Evolutionary conservation across 148 eudicot species (phyloP).

Genomic region (Persicaria tinctoria): DNA sequence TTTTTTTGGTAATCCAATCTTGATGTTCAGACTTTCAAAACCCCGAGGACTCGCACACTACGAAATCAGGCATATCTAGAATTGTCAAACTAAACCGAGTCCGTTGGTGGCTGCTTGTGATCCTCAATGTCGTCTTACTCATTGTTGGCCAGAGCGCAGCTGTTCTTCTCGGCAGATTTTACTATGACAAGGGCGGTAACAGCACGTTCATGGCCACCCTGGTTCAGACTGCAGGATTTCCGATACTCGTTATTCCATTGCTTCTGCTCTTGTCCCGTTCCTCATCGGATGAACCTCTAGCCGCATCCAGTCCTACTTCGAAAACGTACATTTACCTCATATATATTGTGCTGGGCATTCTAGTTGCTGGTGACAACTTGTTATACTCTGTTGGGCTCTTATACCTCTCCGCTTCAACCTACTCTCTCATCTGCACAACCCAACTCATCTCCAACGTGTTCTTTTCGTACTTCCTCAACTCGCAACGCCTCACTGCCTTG

Average conservation of each 20-base stretch:
- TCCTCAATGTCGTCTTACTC: constrained; percentile 48
- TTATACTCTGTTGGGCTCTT: constrained; percentile 63
- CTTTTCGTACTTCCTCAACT: constrained; percentile 69
- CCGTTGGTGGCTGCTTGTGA: constrained; percentile 79
- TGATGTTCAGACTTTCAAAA: constrained; percentile 14
- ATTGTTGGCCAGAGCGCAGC: constrained; percentile 75
- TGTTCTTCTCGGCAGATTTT: constrained; percentile 74
- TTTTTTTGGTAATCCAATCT: constrained; percentile 23
- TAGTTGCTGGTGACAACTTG: constrained; percentile 64
- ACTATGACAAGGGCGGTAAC: constrained; percentile 77
- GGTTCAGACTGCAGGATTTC: constrained; percentile 81
- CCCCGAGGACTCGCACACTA: constrained; percentile 10
- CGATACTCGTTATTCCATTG: constrained; percentile 60
- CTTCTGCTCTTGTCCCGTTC: constrained; percentile 45
- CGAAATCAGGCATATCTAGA: constrained; percentile 18
- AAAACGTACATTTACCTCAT: constrained; percentile 23
- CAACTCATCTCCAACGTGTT: constrained; percentile 72
- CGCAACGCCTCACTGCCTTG: constrained; percentile 60
- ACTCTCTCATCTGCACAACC: constrained; percentile 86
- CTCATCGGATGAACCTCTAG: constrained; percentile 20
- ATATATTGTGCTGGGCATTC: constrained; percentile 50
- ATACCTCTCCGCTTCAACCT: constrained; percentile 83
- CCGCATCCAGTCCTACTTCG: constrained; percentile 27
- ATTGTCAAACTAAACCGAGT: constrained; percentile 39
- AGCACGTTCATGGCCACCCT: constrained; percentile 81